Base-by-base conservation (phyloP, 2,329 filamentous ascomycete genomes). In the Fusarium sp. region DNA sequence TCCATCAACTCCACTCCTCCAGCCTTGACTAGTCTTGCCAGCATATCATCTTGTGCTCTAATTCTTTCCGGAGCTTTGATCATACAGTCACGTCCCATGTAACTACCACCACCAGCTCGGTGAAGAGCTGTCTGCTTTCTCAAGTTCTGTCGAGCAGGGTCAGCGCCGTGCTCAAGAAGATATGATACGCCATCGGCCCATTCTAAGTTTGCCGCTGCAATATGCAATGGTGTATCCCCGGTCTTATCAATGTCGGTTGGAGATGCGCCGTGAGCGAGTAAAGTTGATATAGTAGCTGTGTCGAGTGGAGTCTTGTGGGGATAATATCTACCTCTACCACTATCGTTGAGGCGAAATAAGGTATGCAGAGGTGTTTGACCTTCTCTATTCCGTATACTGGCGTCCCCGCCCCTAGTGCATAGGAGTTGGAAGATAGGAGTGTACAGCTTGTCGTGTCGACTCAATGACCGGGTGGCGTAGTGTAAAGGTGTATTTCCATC, bases 401-500 rank as follows among this genome's bases (percentile, higher is more conserved):
- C 36, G 12, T 60, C 46, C 1, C 29, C 22, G 10, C 46, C 56
- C 1, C 3, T 42, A 1, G 50, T 13, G 4, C 56, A 60, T 0
- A 60, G 29, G 6, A 53, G 3, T 1, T 5, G 25, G 2, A 41
- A 1, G 0, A 36, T 36, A 1, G 18, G 6, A 4, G 7, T 42
- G 12, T 39, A 50, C 14, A 31, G 22, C 22, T 38, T 31, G 29
- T n/a, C 18, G 14, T 41, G 1, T 31, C 27, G 50, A 31, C 36
- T 38, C 15, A 17, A 17, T 41, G 25, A 31, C 2, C 22, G 0
- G n/a, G 56, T 39, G 8, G 52, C 42, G 17, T 62, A 33, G n/a
- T 62, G 41, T 1, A 62, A 62, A 5, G 59, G 33, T 20, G 52
- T 62, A 46, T 62, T 20, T 3, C 59, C 42, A 14, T 38, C 4